These are phyloP conservation scores for Phaffia australis DNA, from an alignment of 768 basidiomycete species.

Conservation along the genomic window DNA sequence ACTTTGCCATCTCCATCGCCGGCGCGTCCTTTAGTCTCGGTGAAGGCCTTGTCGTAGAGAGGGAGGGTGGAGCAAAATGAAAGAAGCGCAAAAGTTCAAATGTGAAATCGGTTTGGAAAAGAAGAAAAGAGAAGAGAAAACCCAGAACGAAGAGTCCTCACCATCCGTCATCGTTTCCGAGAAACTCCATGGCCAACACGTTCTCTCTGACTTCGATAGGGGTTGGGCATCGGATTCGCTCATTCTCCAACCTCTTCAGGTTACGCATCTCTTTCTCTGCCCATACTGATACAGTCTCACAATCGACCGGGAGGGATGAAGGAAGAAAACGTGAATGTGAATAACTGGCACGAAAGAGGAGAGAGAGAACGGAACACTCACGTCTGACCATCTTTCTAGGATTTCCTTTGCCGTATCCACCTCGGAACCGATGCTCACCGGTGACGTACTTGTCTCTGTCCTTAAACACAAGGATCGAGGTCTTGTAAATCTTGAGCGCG, in stretches of 20 bases:
- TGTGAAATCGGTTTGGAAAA: too few relatives aligned
- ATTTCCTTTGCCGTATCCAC: constrained; percentile 66
- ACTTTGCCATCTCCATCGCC: constrained; percentile 33
- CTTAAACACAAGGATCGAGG: constrained; percentile 93
- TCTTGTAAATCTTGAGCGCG: constrained; percentile 96
- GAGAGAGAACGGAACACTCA: constrained; percentile 1
- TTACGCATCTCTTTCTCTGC: constrained; percentile 99
- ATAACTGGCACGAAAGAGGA: not conserved
- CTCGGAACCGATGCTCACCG: constrained; percentile 88
- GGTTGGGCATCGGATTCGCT: constrained; percentile 75
- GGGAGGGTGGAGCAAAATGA: not conserved
- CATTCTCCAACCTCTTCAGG: constrained; percentile 67
- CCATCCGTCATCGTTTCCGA: constrained; percentile 75
- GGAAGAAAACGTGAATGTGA: not conserved
- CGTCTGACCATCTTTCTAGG: constrained; percentile 92
- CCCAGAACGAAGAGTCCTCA: constrained; percentile 39
- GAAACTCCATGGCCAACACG: constrained; percentile 87
- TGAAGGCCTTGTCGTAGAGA: constrained; percentile 54
- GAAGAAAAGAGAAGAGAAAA: too few relatives aligned
- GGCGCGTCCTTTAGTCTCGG: constrained; percentile 86
- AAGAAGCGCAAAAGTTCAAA: not conserved
- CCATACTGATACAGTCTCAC: constrained; percentile 49
- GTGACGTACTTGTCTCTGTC: constrained; percentile 94
- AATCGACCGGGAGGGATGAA: not conserved
- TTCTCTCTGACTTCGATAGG: constrained; percentile 91